phyloP scores from a whole-genome alignment of 352 stramenopile species.

The Thalassiosira livingstoniorum region DNA sequence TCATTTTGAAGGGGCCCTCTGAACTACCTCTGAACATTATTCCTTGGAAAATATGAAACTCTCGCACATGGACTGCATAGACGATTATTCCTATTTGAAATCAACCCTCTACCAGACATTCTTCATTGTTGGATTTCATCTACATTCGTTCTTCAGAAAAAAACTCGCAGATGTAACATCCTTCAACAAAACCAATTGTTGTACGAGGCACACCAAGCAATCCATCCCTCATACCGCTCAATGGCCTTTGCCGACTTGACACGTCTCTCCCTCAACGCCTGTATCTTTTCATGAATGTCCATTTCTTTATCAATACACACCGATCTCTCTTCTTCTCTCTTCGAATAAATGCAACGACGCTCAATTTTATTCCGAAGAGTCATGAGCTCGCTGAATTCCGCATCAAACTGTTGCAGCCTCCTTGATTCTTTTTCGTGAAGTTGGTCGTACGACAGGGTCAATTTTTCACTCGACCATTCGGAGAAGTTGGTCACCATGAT shows the following conservation, averaged over 20 bases:
- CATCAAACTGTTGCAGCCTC: slow-evolving; percentile 40
- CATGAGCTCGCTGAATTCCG: slow-evolving; percentile 44
- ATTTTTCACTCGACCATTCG: slow-evolving; percentile 35
- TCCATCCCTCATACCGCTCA: slow-evolving; percentile 40
- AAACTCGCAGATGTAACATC: too few species aligned
- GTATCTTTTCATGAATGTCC: slow-evolving; percentile 42
- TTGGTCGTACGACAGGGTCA: slow-evolving; percentile 29
- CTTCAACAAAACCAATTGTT: slow-evolving; percentile 57
- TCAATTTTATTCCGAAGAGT: slow-evolving; percentile 53
- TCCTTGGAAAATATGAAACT: too few species aligned
- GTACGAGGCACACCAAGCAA: slow-evolving; percentile 57
- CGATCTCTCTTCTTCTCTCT: slow-evolving; percentile 38
- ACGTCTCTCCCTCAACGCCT: slow-evolving; percentile 26
- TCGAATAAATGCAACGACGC: slow-evolving; percentile 28
- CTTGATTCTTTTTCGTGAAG: slow-evolving; percentile 36
- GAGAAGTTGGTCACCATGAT: slow-evolving; percentile 46
- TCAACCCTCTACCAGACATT: too few species aligned
- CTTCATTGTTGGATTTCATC: too few species aligned
- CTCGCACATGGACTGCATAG: too few species aligned
- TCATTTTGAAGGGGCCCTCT: too few species aligned
- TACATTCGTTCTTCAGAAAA: too few species aligned
- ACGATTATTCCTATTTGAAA: too few species aligned
- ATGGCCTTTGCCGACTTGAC: slow-evolving; percentile 30
- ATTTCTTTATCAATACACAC: slow-evolving; percentile 49
- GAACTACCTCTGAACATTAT: too few species aligned